Evolutionary conservation across 2,329 filamentous ascomycete genomes (phyloP), one percentile per base, ranked within the genome.

Genomic region (Claviceps spartinae): DNA sequence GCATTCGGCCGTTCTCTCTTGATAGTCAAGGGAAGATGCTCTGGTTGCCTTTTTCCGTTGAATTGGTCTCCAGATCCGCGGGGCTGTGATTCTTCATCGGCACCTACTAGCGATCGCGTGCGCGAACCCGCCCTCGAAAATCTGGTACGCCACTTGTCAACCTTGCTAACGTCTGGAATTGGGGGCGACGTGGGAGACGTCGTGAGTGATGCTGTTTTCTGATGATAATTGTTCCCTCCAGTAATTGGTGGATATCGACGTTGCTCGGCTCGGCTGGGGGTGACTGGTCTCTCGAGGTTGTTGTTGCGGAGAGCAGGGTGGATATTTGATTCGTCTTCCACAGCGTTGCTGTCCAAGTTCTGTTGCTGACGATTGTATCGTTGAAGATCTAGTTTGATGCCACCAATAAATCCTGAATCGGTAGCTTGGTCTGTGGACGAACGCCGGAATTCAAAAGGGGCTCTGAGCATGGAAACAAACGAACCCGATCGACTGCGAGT

Each of bases 361-460:
- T 61, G 58, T 38, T 67, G 59, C 8, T 63, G 57, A 18, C 64
- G 64, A 1, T 62, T 62, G 7, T 69, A 62, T 46, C 64, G 64
- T 52, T 71, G 62, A 47, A 67, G 61, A 47, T 71, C 69, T 16
- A 72, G 61, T 52, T 71, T 72, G 50, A 66, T 65, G 20, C 67
- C 69, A 1, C 70, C 68, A 24, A 73, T 65, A 55, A 73, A 73
- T 13, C 63, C 64, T 1, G 59, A 61, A 5, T 66, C 58, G n/a
- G 55, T 56, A 8, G 58, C 54, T 20, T 62, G 60, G 37, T 68
- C 67, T 18, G 62, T 55, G 0, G 67, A 69, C 1, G 60, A 58
- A 2, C 66, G 62, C 16, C 64, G 62, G 37, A 63, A 62, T 48
- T 66, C 66, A 36, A 69, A 68, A 0, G 67, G 65, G 5, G 59